These are phyloP conservation scores for Camillea tinctor DNA, from an alignment of 2,329 filamentous ascomycete genomes.

Conservation along the genomic window DNA sequence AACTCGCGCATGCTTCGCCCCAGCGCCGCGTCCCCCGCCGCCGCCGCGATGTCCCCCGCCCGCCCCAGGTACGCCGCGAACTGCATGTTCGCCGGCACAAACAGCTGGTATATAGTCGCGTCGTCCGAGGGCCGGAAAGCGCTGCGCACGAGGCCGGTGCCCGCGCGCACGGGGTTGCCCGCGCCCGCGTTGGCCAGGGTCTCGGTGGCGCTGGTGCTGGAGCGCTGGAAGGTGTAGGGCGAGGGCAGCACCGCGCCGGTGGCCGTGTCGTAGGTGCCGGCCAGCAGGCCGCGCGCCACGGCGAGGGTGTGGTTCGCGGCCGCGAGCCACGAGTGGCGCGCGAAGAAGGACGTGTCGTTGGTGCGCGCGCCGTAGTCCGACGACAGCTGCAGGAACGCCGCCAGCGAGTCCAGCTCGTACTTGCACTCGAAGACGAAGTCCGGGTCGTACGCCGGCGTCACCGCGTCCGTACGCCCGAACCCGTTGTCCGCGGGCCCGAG, in stretches of 20 bases:
- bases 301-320: slow-evolving; percentile 63
- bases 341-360: slow-evolving; percentile 63
- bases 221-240: slow-evolving; percentile 69
- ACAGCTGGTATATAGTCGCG: slow-evolving; percentile 72
- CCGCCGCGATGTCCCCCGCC: slow-evolving; percentile 37
- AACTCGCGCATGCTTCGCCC: slow-evolving; percentile 50
- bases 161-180: slow-evolving; percentile 70
- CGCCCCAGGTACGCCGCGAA: slow-evolving; percentile 53
- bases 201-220: slow-evolving; percentile 67
- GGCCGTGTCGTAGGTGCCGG: slow-evolving; percentile 63
- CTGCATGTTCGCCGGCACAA: slow-evolving; percentile 77
- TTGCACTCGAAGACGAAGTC: slow-evolving; percentile 79
- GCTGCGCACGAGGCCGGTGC: slow-evolving; percentile 68
- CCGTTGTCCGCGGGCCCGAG: slow-evolving; percentile 57
- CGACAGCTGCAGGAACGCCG: slow-evolving; percentile 69
- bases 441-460: slow-evolving; percentile 63
- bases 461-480: slow-evolving; percentile 58
- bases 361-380: slow-evolving; percentile 72
- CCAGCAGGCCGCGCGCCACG: slow-evolving; percentile 45
- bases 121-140: slow-evolving; percentile 81
- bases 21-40: slow-evolving; percentile 22
- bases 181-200: slow-evolving; percentile 66
- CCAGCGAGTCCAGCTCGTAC: slow-evolving; percentile 79
- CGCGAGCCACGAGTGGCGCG: slow-evolving; percentile 65
- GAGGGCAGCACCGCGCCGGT: slow-evolving; percentile 50